Evolutionary conservation across 2,329 filamentous ascomycete species (phyloP), one percentile per base, ranked within the genome.

Genomic region (Trichoderma cornu-damae): DNA sequence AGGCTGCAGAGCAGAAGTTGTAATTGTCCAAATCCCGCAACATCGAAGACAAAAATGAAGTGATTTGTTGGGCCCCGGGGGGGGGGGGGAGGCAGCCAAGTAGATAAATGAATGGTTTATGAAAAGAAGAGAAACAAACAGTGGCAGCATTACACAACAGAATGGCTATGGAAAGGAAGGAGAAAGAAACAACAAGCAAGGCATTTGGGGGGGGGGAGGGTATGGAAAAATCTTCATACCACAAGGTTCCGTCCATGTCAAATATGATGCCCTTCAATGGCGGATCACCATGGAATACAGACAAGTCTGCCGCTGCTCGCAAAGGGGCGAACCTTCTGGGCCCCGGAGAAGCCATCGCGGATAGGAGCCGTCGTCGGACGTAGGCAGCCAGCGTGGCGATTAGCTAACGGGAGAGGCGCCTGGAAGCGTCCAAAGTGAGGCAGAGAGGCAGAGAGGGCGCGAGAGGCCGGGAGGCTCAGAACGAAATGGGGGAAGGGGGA

Each of bases 221-320:
- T n/a, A n/a, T n/a, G n/a, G n/a, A n/a, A n/a, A n/a, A 40, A 34
- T 26, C 12, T 16, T 77, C 85, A 75, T 74, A 95, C 92, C 88
- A 96, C 60, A 97, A 74, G 22, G 93, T 99, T 3, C 93, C 93
- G 72, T 99, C 93, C 61, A 99, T 89, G 74, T 99, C 93, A 73
- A 97, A 97, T 12, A 97, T 79, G 1, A 87, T 73, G 3, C 85
- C 85, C 60, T 77, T 77, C 26, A 88, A 71, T 57, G 68, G 74
- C 2, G 80, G 79, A 20, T 72, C 68, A 7, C 68, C 67, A 22
- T 66, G 63, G 3, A 69, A 65, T 4, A 71, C 62, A 9, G 53
- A 42, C 34, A 60, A 61, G 49, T 61, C 53, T 8, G 66, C 63
- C 6, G 70, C 71, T 18, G 70, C 66, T 58, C 73, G 75, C 48